These are phyloP conservation scores for Calonectria crousiana DNA, from an alignment of 2,329 filamentous ascomycete species.

Conservation along the genomic window DNA sequence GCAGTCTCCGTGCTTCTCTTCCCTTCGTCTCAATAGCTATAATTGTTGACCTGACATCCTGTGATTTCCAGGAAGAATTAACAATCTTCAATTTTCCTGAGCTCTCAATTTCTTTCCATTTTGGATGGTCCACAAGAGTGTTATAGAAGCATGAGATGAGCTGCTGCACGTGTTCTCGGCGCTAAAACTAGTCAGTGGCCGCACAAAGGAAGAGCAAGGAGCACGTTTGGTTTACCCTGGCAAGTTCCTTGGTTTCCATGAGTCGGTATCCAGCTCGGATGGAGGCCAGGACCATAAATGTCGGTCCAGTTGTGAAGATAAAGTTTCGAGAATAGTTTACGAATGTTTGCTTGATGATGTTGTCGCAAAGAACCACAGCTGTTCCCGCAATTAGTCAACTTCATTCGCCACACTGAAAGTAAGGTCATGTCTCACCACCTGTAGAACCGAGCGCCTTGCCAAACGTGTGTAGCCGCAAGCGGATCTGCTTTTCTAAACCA, in stretches of 20 bases:
- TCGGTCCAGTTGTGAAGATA: conserved; percentile 36
- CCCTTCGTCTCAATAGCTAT: background rate
- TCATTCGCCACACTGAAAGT: too few relatives aligned
- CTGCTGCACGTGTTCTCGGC: background rate
- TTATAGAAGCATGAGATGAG: background rate
- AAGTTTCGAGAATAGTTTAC: conserved; percentile 35
- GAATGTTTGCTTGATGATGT: conserved; percentile 30
- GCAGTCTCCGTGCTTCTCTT: background rate
- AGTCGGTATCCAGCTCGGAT: conserved; percentile 37
- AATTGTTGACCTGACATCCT: background rate
- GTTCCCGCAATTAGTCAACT: background rate
- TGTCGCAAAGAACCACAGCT: conserved; percentile 38
- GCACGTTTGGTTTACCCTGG: background rate
- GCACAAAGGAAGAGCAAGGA: too few relatives aligned
- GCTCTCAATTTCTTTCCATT: background rate
- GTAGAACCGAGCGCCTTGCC: conserved; percentile 62
- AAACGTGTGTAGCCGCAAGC: conserved; percentile 63
- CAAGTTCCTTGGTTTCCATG: conserved; percentile 14
- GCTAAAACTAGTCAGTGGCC: background rate
- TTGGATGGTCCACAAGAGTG: background rate
- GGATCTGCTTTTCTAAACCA: conserved; percentile 62
- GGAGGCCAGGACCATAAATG: conserved; percentile 35
- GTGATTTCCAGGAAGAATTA: background rate
- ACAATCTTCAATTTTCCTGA: background rate
- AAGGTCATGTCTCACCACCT: conserved; percentile 41